phyloP scores from a whole-genome alignment of 2,329 filamentous ascomycete genomes.

The Madurella fahalii region DNA sequence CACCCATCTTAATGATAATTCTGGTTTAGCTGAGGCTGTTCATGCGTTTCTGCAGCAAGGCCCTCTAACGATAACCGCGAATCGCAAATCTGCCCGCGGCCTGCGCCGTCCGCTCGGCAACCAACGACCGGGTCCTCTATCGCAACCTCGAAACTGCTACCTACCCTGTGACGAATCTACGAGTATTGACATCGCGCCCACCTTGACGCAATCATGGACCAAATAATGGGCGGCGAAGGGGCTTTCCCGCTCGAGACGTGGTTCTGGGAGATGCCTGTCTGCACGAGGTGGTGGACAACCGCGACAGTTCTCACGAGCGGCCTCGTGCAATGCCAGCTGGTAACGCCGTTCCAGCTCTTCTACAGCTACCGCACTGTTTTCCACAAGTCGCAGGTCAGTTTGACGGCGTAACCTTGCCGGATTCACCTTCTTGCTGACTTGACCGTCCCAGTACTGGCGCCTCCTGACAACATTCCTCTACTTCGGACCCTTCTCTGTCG shows the following conservation, averaged over 20 bases:
- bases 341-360: slow-evolving; percentile 93
- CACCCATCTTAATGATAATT: background rate
- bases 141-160: background rate
- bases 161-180: background rate
- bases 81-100: slow-evolving; percentile 1
- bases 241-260: slow-evolving; percentile 85
- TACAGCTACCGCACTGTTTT: slow-evolving; percentile 94
- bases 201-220: slow-evolving; percentile 43
- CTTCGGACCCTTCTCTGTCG: slow-evolving; percentile 89
- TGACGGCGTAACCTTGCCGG: background rate
- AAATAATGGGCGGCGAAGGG: slow-evolving; percentile 55
- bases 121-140: background rate
- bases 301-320: slow-evolving; percentile 84
- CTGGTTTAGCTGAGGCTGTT: background rate
- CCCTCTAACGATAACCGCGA: background rate
- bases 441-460: slow-evolving; percentile 74
- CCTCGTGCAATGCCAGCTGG: slow-evolving; percentile 86
- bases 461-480: slow-evolving; percentile 96
- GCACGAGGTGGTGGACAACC: slow-evolving; percentile 95
- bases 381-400: slow-evolving; percentile 77
- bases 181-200: background rate
- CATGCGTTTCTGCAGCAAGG: background rate
- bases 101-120: no score
- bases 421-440: slow-evolving; percentile 14
- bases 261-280: slow-evolving; percentile 98